Base-by-base conservation (phyloP, 345 rosid species). In the Euphorbia pulcherrima region DNA sequence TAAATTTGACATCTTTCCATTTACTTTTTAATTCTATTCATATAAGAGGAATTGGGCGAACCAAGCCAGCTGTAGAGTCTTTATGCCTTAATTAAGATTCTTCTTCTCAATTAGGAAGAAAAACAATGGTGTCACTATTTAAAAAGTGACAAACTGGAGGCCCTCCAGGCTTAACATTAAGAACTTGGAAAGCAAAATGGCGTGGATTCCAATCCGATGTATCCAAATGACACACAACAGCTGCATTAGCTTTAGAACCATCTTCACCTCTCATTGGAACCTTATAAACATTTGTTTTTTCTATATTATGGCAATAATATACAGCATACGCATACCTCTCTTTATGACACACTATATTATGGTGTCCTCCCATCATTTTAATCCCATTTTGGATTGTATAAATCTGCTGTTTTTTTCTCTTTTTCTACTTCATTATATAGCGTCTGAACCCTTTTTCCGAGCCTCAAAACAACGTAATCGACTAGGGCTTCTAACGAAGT, bases 401-500 rank as follows among this genome's bases (percentile, higher is more conserved):
- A 21, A 37, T 23, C 50, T 66, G 61, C 14, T 35, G 3, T 67
- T 67, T 23, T n/a, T 6, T 33, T 27, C 20, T 37, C 39, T 24
- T 41, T 14, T 6, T 48, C 50, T 27, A 33, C 75, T 18, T 65
- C 65, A 23, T 69, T 59, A 0, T 61, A 59, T 3, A 72, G 1
- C 5, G 58, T 60, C 20, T 47, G 23, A 56, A 50, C 54, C 1
- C 40, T 56, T 8, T 66, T 50, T 2, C 76, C 76, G 0, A 72
- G 52, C 47, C 28, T 60, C 8, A 60, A 10, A 9, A 39, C 18
- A 3, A 46, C 33, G 8, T 60, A 66, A 24, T 66, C 71, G 1
- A 66, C 28, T 64, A 72, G 26, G 0, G 76, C 59, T 39, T 72
- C 76, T 10, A 72, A 53, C 11, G 76, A 72, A 18, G 70, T 65